phyloP scores from a whole-genome alignment of 2,329 filamentous ascomycete species.

The Basipetospora chlamydospora region DNA sequence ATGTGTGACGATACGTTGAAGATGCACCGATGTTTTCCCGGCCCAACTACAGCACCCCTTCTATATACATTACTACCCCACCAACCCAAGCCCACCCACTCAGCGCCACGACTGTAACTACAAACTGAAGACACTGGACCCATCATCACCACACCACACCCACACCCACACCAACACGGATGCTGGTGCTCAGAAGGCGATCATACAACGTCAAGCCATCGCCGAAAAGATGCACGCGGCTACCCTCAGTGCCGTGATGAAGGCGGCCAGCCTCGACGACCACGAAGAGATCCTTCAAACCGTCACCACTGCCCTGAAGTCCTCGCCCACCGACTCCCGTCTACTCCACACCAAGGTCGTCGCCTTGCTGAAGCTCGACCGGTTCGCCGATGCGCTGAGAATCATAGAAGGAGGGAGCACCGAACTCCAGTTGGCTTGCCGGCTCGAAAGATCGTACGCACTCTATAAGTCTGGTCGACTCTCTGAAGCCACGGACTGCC shows the following conservation, averaged over 20 bases:
- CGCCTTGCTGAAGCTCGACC: constrained; percentile 68
- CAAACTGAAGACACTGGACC: too few relatives aligned
- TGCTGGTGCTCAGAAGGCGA: too few relatives aligned
- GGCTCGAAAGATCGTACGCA: constrained; percentile 65
- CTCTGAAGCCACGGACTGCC: constrained; percentile 34
- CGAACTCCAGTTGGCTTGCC: constrained; percentile 43
- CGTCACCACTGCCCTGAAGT: constrained; percentile 45
- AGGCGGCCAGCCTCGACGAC: constrained; percentile 45
- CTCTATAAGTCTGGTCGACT: constrained; percentile 66
- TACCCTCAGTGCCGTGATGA: constrained; percentile 38
- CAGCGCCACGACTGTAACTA: too few relatives aligned
- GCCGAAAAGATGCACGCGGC: constrained; percentile 23
- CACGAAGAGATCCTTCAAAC: constrained; percentile 58
- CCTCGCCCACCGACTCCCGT: constrained; percentile 40
- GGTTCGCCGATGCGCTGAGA: constrained; percentile 62
- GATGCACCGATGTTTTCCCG: too few relatives aligned
- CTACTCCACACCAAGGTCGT: constrained; percentile 58
- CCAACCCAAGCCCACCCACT: too few relatives aligned
- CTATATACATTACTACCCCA: too few relatives aligned
- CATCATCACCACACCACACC: too few relatives aligned
- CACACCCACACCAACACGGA: too few relatives aligned
- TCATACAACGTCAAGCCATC: too few relatives aligned
- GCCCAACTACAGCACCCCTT: too few relatives aligned
- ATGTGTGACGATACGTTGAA: too few relatives aligned
- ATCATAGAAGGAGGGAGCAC: constrained; percentile 50